A percentile compares a stretch with the other conserved stretches of the same genome.
Conservation (phyloP, 257 asterid genomes). For the Cruciata laevipes region DNA sequence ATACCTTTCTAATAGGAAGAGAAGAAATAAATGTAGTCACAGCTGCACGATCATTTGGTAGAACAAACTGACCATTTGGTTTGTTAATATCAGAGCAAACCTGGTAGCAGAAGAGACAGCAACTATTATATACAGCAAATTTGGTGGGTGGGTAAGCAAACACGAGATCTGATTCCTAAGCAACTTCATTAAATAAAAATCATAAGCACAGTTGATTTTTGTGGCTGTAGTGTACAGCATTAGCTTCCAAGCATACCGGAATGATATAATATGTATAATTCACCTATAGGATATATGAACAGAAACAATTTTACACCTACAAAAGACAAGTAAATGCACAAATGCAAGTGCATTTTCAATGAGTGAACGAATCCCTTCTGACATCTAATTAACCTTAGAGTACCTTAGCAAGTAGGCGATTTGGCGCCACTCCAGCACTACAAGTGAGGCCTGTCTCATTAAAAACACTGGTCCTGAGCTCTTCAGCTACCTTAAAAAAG, state of each 20-base stretch:
- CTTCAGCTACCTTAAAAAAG: constrained; percentile 73
- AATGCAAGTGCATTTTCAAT: too few relatives aligned
- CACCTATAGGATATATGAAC: background rate
- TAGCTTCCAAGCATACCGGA: background rate
- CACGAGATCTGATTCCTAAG: background rate
- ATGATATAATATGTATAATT: background rate
- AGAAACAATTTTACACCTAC: too few relatives aligned
- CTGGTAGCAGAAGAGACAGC: constrained; percentile 26
- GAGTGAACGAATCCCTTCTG: background rate
- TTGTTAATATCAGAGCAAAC: constrained; percentile 95
- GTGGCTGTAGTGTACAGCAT: background rate
- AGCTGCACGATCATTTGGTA: constrained; percentile 77
- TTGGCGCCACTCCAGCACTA: constrained; percentile 94
- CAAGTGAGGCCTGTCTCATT: constrained; percentile 92
- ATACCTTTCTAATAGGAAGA: constrained; percentile 91
- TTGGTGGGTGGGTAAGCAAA: background rate
- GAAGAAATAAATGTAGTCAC: constrained; percentile 83
- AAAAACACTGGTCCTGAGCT: constrained; percentile 60
- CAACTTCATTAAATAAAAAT: background rate
- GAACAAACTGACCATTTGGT: constrained; percentile 91
- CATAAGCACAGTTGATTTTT: background rate
- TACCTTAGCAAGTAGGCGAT: constrained; percentile 96
- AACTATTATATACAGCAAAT: background rate
- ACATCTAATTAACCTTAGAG: constrained; percentile 13
- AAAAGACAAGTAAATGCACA: too few relatives aligned